Percentiles rank a stretch among this genome's conserved stretches.
These are phyloP conservation scores for Hyphopichia wangnamkhiaoensis DNA, from an alignment of 1,139 yeast species.

Conservation along the genomic window DNA sequence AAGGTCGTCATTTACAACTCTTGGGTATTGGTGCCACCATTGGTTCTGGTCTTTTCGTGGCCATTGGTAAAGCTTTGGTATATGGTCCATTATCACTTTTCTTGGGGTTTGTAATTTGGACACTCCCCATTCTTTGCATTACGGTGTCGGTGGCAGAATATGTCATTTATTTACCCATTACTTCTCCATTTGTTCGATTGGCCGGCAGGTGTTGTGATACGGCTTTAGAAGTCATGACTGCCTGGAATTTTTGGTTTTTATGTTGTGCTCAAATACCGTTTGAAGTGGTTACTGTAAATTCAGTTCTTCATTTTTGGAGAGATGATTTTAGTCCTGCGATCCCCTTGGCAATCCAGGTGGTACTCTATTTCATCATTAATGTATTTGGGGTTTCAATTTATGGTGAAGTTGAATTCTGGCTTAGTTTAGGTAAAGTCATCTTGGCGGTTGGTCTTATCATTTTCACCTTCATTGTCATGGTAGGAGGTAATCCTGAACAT, in stretches of 20 bases:
- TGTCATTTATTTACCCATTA: conserved; percentile 75
- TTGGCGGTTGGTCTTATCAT: conserved; percentile 18
- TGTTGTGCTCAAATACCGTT: conserved; percentile 76
- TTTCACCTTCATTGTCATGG: conserved; percentile 21
- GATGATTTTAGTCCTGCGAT: conserved; percentile 64
- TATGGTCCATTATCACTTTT: conserved; percentile 52
- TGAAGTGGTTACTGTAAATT: conserved; percentile 78
- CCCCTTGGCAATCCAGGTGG: conserved; percentile 57
- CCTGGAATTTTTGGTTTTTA: conserved; percentile 78
- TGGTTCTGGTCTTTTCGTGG: conserved; percentile 47
- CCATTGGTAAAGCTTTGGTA: conserved; percentile 41
- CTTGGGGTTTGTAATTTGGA: conserved; percentile 42
- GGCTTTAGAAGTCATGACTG: conserved; percentile 72
- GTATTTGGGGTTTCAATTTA: conserved; percentile 64
- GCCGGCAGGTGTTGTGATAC: conserved; percentile 57
- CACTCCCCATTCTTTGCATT: conserved; percentile 54
- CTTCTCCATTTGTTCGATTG: conserved; percentile 54
- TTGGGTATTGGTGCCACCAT: conserved; percentile 54
- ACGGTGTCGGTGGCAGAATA: conserved; percentile 76
- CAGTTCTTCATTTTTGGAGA: conserved; percentile 74
- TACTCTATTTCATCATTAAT: conserved; percentile 57
- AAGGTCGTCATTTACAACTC: conserved; percentile 46
- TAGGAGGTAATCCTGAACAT: conserved; percentile 22
- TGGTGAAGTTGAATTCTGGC: conserved; percentile 67
- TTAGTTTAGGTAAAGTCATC: conserved; percentile 53